A percentile compares a stretch with the other conserved stretches of the same genome.
Evolutionary conservation across 345 rosid genomes (phyloP).

Genomic region (Hypericum perforatum): DNA sequence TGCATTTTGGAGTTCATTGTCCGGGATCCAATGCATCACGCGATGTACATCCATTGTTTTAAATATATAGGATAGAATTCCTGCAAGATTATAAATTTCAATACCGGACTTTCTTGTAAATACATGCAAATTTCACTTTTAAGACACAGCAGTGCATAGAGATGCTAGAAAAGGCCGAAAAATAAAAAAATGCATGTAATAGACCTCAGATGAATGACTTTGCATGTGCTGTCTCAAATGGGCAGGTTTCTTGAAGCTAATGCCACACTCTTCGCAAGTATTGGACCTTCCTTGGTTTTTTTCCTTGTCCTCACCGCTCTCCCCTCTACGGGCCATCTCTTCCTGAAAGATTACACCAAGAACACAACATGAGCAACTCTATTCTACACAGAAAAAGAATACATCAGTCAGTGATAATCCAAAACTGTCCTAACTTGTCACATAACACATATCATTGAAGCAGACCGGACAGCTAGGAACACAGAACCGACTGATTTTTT

Average conservation of each 20-base stretch:
- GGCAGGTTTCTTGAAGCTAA: constrained; percentile 68
- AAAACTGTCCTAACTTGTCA: too few species aligned
- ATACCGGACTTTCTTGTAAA: neutral
- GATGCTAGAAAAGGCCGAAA: neutral
- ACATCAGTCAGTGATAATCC: too few species aligned
- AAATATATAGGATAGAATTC: constrained; percentile 15
- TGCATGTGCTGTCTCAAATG: constrained; percentile 74
- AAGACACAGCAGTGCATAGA: neutral
- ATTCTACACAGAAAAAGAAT: too few species aligned
- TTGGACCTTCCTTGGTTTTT: constrained; percentile 15
- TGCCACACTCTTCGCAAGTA: constrained; percentile 58
- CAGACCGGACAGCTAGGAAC: too few species aligned
- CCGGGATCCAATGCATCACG: constrained; percentile 99
- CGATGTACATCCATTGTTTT: constrained; percentile 20
- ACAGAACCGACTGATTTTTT: too few species aligned
- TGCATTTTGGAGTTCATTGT: constrained; percentile 94
- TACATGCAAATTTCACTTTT: neutral
- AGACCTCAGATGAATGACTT: constrained; percentile 75
- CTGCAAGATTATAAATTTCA: constrained; percentile 33
- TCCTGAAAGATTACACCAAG: constrained; percentile 19
- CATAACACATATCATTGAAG: too few species aligned
- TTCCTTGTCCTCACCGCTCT: constrained; percentile 17
- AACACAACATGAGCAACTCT: too few species aligned
- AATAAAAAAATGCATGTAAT: neutral
- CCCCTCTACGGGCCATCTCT: constrained; percentile 27